Conservation (phyloP, 208 protist species). For the Vickermania ingenoplastis region DNA sequence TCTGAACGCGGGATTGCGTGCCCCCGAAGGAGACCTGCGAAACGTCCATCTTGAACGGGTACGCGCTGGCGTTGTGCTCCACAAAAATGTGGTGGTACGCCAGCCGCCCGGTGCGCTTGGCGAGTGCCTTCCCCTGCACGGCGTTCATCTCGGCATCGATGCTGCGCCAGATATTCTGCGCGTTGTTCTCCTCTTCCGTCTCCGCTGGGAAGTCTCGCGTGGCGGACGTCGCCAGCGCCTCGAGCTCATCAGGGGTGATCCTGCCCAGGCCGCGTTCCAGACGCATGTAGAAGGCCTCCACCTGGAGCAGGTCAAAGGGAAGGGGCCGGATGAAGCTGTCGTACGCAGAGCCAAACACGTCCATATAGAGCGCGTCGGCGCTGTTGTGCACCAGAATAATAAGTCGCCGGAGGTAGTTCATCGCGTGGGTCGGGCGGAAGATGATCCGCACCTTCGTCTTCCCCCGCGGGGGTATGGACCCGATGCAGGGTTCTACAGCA, state of each 20-base stretch:
- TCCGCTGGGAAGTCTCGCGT: background rate
- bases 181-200: conserved; percentile 16
- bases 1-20: conserved; percentile 5
- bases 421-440: conserved; percentile 64
- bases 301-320: conserved; percentile 38
- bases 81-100: conserved; percentile 12
- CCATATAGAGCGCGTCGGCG: conserved; percentile 41
- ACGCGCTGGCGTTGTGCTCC: background rate
- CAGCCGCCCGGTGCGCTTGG: conserved; percentile 11
- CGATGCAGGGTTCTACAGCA: conserved; percentile 27
- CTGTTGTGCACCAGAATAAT: conserved; percentile 50
- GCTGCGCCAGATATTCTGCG: conserved; percentile 11
- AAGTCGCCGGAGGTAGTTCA: conserved; percentile 83
- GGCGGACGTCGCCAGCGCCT: conserved; percentile 23
- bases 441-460: conserved; percentile 37
- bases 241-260: conserved; percentile 50
- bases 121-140: background rate
- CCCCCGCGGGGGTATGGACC: conserved; percentile 38
- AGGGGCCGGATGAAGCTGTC: conserved; percentile 37
- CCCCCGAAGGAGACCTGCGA: conserved; percentile 25
- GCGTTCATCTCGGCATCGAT: conserved; percentile 14
- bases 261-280: conserved; percentile 41
- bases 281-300: conserved; percentile 51
- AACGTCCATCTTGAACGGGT: conserved; percentile 31
- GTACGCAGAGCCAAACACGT: conserved; percentile 85